Base-by-base conservation (phyloP, 306 rosid species). In the Cicer chorassanicum region DNA sequence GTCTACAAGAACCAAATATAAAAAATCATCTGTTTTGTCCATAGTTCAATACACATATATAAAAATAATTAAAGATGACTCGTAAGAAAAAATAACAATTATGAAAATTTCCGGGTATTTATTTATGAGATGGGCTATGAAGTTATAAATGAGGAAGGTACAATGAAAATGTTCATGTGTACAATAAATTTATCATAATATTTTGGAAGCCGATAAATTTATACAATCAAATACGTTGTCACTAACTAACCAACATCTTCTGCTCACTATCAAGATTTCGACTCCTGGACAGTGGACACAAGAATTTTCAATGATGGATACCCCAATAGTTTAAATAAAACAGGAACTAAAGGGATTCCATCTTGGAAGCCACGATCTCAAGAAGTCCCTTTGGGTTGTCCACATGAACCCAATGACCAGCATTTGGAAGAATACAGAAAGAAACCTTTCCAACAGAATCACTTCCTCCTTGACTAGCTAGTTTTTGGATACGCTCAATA, bases 331-430 rank as follows among this genome's bases (percentile, higher is more conserved):
- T 78, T 53, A 49, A 63, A 53, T 12, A 78, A 9, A 71, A 74
- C 63, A 45, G 29, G 48, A 57, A 74, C 63, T 83, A 76, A 56
- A 90, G 84, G 72, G 97, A 80, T 73, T 84, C 83, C 56, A 94
- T 72, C 81, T 80, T 90, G 65, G 97, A 86, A 73, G 88, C 91
- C 79, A 94, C 77, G 68, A 90, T 87, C 75, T 88, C 89, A 40
- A 94, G 87, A 81, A 92, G 95, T 72, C 98, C 96, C 74, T 85
- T 87, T 18, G 98, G 96, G 72, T 90, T 92, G 83, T 92, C 97
- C 79, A 84, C 92, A 76, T 94, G 96, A 90, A 94, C 96, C 99
- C 99, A 94, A 50, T 94, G 99, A 39, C 97, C 96, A 10, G 96
- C 86, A 56, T 86, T 76, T 46, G 99, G 97, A 81, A 94, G 99